Evolutionary conservation across 2,329 filamentous ascomycete genomes (phyloP).

Genomic region (Hymenoscyphus fraxineus): DNA sequence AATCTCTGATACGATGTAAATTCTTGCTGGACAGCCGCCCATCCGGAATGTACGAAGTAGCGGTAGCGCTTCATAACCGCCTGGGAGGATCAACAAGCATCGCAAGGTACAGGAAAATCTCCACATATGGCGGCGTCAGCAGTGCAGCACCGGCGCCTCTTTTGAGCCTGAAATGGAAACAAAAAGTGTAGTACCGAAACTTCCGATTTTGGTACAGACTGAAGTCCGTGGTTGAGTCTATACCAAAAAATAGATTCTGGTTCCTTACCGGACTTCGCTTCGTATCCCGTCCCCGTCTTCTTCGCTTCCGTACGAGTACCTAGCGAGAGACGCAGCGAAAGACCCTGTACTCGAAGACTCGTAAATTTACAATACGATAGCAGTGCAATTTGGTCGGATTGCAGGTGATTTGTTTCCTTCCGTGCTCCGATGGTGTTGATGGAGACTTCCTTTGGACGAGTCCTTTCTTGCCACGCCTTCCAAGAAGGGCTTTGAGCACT

Average conservation of each 20-base stretch:
- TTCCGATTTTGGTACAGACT: too few species aligned
- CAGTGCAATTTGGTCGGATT: not conserved
- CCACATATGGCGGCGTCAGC: not conserved
- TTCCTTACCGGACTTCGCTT: too few species aligned
- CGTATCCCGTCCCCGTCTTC: too few species aligned
- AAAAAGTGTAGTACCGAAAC: too few species aligned
- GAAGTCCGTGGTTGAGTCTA: too few species aligned
- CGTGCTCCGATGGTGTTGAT: not conserved
- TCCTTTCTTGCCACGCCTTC: not conserved
- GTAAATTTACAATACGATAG: too few species aligned
- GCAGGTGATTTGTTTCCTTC: too few species aligned
- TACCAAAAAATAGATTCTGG: too few species aligned
- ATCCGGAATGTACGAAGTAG: too few species aligned
- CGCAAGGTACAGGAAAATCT: not conserved
- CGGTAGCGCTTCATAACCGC: slow-evolving; percentile 2
- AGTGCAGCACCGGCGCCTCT: not conserved
- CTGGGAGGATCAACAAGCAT: not conserved
- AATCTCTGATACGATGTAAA: not conserved
- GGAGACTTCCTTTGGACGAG: not conserved
- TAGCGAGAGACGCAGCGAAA: not conserved
- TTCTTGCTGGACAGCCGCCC: not conserved
- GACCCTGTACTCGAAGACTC: not conserved
- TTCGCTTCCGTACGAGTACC: too few species aligned
- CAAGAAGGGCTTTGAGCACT: not conserved
- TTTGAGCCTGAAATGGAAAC: not conserved